phyloP scores from a whole-genome alignment of 139 green algal genomes.

The Bryopsis sp. region DNA sequence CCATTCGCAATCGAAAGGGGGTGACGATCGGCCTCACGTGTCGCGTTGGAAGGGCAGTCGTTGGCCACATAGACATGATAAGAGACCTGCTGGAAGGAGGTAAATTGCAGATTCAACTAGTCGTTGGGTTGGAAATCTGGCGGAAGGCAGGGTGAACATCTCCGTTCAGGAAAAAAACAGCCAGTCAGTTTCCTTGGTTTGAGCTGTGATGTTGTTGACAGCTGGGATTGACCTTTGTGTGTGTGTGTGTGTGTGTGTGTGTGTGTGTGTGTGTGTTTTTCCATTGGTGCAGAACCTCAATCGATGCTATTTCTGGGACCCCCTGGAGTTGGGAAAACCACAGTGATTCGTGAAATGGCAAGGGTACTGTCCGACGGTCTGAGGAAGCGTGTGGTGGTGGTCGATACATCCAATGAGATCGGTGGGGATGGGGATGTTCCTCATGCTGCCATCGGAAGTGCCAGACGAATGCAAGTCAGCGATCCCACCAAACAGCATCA shows the following conservation, averaged over 20 bases:
- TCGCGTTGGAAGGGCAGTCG: conserved; percentile 57
- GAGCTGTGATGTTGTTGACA: too few relatives aligned
- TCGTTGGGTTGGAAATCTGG: too few relatives aligned
- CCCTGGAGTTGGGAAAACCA: conserved; percentile 93
- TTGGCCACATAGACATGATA: too few relatives aligned
- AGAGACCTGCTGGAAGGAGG: too few relatives aligned
- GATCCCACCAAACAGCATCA: conserved; percentile 38
- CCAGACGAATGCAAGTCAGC: conserved; percentile 75
- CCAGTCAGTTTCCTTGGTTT: too few relatives aligned
- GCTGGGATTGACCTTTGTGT: too few relatives aligned
- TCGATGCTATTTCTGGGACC: conserved; percentile 77
- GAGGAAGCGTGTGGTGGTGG: conserved; percentile 65
- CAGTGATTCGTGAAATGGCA: conserved; percentile 82
- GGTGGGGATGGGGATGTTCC: conserved; percentile 86
- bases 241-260: too few relatives aligned
- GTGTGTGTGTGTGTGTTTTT: too few relatives aligned
- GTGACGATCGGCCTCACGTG: conserved; percentile 66
- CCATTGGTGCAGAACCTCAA: too few relatives aligned
- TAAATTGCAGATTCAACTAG: too few relatives aligned
- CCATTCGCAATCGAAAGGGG: conserved; percentile 58
- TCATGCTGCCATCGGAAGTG: conserved; percentile 86
- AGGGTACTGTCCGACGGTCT: conserved; percentile 74
- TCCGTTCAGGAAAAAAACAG: too few relatives aligned
- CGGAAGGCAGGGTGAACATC: too few relatives aligned
- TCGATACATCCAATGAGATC: conserved; percentile 95